phyloP scores from a whole-genome alignment of 495 filamentous ascomycete species.

The Penicillium cataractarum region DNA sequence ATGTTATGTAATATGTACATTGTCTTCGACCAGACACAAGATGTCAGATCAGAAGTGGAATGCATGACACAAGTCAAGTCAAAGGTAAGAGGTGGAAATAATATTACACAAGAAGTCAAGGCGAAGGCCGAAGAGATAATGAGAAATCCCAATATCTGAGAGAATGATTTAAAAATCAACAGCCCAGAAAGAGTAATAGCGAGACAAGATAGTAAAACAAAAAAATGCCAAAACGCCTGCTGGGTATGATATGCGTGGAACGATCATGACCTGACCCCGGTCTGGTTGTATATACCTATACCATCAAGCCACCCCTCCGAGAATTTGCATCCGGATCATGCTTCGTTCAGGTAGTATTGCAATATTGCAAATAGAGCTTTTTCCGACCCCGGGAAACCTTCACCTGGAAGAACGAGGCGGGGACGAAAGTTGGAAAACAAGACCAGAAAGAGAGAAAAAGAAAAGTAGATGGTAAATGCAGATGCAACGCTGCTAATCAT shows the following conservation, averaged over 20 bases:
- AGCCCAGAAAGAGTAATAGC: background rate
- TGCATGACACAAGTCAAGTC: background rate
- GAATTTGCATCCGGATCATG: background rate
- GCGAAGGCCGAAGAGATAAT: background rate
- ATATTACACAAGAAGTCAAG: conserved; percentile 4
- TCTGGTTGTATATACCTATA: conserved; percentile 25
- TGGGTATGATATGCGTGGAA: conserved; percentile 36
- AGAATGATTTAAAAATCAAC: background rate
- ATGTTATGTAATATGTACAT: conserved; percentile 1
- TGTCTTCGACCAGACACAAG: background rate
- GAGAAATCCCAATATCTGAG: background rate
- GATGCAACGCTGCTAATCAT: conserved; percentile 27
- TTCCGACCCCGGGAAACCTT: conserved; percentile 2
- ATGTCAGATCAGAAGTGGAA: background rate
- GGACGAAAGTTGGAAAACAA: background rate
- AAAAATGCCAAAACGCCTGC: conserved; percentile 23
- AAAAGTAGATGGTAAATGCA: conserved; percentile 8
- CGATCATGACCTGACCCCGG: conserved; percentile 26
- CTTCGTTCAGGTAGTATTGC: conserved; percentile 16
- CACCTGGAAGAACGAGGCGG: conserved; percentile 19
- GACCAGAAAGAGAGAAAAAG: background rate
- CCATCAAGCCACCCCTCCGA: conserved; percentile 8
- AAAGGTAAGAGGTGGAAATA: background rate
- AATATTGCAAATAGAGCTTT: background rate
- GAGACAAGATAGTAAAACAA: background rate